These are phyloP conservation scores for Rhododendron ovatum DNA, from an alignment of 148 eudicot species.

Conservation along the genomic window DNA sequence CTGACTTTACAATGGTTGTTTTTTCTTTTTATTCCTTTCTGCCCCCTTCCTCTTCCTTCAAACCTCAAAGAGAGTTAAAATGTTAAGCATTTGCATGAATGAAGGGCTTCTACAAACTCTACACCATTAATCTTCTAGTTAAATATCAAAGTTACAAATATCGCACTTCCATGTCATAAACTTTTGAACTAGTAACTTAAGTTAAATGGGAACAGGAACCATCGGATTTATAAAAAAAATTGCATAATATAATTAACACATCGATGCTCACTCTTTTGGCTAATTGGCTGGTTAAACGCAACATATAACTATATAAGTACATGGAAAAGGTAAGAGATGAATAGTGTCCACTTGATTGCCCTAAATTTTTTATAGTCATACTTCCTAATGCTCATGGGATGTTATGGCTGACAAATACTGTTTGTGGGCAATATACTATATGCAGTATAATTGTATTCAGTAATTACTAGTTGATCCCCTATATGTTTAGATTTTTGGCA, in stretches of 20 bases:
- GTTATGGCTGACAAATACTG: not conserved
- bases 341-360: not conserved
- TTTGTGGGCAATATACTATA: not conserved
- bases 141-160: not conserved
- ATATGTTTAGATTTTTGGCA: not conserved
- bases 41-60: not conserved
- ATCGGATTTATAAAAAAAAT: not conserved
- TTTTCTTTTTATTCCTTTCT: not conserved
- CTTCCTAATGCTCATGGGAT: not conserved
- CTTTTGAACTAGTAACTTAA: not conserved
- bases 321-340: not conserved
- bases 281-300: not conserved
- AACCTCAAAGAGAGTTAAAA: too few relatives aligned
- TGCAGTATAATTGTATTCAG: not conserved
- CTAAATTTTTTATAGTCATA: too few relatives aligned
- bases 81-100: not conserved
- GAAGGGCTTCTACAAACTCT: not conserved
- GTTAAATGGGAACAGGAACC: not conserved
- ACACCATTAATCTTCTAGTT: not conserved
- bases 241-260: not conserved
- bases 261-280: not conserved
- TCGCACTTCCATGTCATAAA: not conserved
- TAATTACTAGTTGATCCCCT: not conserved
- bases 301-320: not conserved
- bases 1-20: too few relatives aligned